phyloP scores from a whole-genome alignment of 2,329 filamentous ascomycete genomes.

The Penicillium brevicompactum region DNA sequence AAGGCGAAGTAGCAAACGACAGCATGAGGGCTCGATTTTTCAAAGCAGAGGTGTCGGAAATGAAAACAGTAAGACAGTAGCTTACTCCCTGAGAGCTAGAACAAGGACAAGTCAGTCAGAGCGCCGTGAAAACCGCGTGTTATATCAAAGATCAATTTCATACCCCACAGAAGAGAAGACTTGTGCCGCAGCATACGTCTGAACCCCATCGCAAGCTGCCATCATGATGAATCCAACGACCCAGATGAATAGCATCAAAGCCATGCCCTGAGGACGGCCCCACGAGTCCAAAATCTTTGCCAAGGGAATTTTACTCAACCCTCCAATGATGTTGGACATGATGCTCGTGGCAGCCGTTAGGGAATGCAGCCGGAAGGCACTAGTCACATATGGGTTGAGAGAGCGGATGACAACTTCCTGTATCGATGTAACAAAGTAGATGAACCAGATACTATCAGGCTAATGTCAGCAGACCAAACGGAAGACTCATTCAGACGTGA shows the following conservation, averaged over 20 bases:
- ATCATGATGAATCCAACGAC: constrained; percentile 59
- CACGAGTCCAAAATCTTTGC: constrained; percentile 23
- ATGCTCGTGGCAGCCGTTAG: constrained; percentile 12
- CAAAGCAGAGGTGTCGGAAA: constrained; percentile 64
- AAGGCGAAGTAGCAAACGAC: constrained; percentile 61
- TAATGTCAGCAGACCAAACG: neutral
- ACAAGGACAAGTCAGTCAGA: neutral
- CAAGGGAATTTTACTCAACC: constrained; percentile 14
- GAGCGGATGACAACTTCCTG: constrained; percentile 13
- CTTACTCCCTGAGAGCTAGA: constrained; percentile 35
- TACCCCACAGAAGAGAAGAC: constrained; percentile 64
- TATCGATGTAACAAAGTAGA: constrained; percentile 18
- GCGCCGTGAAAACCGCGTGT: neutral
- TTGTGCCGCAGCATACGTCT: constrained; percentile 63
- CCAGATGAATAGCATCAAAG: constrained; percentile 12
- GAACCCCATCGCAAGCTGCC: constrained; percentile 61
- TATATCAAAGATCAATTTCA: constrained; percentile 37
- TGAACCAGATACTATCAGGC: constrained; percentile 11
- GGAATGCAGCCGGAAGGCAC: constrained; percentile 15
- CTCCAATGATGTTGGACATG: constrained; percentile 12
- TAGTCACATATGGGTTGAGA: constrained; percentile 16
- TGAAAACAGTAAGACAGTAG: constrained; percentile 60
- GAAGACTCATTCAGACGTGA: no score
- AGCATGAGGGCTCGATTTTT: constrained; percentile 62
- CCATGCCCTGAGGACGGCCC: constrained; percentile 17